phyloP scores from a whole-genome alignment of 78 protist species.

The Dictyostelium capitatum region DNA sequence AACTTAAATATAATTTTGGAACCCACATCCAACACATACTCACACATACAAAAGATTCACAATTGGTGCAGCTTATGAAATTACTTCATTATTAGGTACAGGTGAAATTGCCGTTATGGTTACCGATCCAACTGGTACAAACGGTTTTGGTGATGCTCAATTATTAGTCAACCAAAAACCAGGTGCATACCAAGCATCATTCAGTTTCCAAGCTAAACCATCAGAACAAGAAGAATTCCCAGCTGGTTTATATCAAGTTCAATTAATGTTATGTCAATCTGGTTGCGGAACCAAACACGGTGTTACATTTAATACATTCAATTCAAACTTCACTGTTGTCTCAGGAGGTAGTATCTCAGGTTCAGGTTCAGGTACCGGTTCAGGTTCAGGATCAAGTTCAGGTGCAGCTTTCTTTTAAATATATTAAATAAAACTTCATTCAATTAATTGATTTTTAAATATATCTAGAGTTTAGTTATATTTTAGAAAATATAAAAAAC shows the following conservation, averaged over 20 bases:
- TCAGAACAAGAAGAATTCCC: conserved; percentile 58
- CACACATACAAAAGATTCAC: no score
- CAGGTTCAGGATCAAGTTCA: conserved; percentile 18
- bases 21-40: neutral
- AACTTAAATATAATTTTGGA: no score
- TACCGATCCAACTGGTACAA: conserved; percentile 64
- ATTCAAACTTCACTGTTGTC: neutral
- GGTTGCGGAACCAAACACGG: conserved; percentile 57
- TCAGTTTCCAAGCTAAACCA: conserved; percentile 43
- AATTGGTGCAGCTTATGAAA: conserved; percentile 22
- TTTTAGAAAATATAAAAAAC: no score
- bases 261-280: conserved; percentile 51
- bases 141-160: conserved; percentile 67
- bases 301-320: neutral
- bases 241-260: conserved; percentile 52
- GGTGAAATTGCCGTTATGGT: conserved; percentile 40
- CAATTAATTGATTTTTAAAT: no score
- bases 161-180: conserved; percentile 23
- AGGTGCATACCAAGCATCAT: neutral
- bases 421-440: no score
- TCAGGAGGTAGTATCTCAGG: neutral
- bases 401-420: conserved; percentile 13
- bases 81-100: conserved; percentile 7
- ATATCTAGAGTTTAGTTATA: no score
- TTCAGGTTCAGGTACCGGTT: conserved; percentile 16